Base-by-base conservation (phyloP, 164 flowering plant species). In the Chimonanthus salicifolius region DNA sequence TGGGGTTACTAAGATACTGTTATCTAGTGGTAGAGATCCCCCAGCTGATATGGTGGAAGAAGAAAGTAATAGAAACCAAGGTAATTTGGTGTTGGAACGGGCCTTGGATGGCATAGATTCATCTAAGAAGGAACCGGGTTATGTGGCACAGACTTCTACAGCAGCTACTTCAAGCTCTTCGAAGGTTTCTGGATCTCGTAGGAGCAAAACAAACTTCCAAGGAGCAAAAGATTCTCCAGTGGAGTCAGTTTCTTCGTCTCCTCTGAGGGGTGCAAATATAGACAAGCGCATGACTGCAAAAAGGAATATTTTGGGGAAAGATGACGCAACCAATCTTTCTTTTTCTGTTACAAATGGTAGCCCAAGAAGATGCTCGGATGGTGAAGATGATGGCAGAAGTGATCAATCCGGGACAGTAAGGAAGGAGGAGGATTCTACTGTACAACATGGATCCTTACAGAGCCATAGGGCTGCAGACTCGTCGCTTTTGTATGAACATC, bases 221-320 rank as follows among this genome's bases (percentile, higher is more conserved):
- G 98, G 89, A 70, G 66, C 74, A 50, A 93, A 87, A 83, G 88
- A 92, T 68, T 95, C 99, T 45, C 99, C 99, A 4, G 98, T 90
- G 47, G 97, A 90, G 74, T 95, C 99, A 68, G 98, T 93, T 78
- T 92, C 98, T 71, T 95, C 99, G 64, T 93, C 94, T 74, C 99
- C 99, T 68, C 69, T 89, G 80, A 86, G 91, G 80, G 65, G 81
- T 74, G 75, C 79, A 5, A 84, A 87, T 78, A 71, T 80, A 9
- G 93, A 87, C 62, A 91, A 85, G 74, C 72, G 76, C 81, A 49
- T 78, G 71, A 76, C 85, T 65, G 75, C 68, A 33, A 74, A 77
- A 68, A 81, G 81, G 75, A 76, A 75, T 45, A 51, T 70, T 18
- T 45, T 9, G 5, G 84, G 74, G 70, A 89, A 87, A 76, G 85